Percentiles rank a stretch among this genome's conserved stretches.
phyloP scores from a whole-genome alignment of 2,329 filamentous ascomycete species.

The Cordyceps javanica region DNA sequence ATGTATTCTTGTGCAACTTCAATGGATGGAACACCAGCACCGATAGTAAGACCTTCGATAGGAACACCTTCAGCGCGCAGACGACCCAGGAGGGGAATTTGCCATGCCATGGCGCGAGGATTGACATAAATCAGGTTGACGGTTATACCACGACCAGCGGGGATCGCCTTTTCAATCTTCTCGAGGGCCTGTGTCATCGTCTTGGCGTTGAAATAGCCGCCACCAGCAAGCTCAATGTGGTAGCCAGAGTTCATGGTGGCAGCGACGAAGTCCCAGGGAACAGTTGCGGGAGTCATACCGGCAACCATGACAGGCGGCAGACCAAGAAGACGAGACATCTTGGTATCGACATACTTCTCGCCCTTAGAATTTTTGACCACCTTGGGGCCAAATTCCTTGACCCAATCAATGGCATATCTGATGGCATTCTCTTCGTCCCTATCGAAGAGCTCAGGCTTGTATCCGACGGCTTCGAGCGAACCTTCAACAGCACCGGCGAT shows the following conservation, averaged over 20 bases:
- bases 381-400: slow-evolving; percentile 92
- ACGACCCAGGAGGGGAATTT: slow-evolving; percentile 76
- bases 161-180: slow-evolving; percentile 80
- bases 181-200: slow-evolving; percentile 75
- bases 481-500: slow-evolving; percentile 90
- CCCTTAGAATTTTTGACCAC: slow-evolving; percentile 85
- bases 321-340: slow-evolving; percentile 84
- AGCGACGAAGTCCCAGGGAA: slow-evolving; percentile 86
- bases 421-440: slow-evolving; percentile 92
- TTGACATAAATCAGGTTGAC: slow-evolving; percentile 91
- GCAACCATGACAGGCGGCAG: slow-evolving; percentile 84
- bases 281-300: slow-evolving; percentile 88
- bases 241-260: slow-evolving; percentile 95
- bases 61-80: slow-evolving; percentile 80
- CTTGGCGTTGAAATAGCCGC: slow-evolving; percentile 80
- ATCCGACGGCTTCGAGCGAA: slow-evolving; percentile 84
- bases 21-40: slow-evolving; percentile 87
- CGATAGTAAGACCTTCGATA: slow-evolving; percentile 87
- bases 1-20: slow-evolving; percentile 94
- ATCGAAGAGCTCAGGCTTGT: slow-evolving; percentile 97
- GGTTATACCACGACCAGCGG: slow-evolving; percentile 79
- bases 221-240: slow-evolving; percentile 83
- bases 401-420: slow-evolving; percentile 94
- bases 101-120: slow-evolving; percentile 84
- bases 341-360: slow-evolving; percentile 90